These are phyloP conservation scores for Wickerhamomyces bovis DNA, from an alignment of 805 yeast genomes.

Conservation along the genomic window DNA sequence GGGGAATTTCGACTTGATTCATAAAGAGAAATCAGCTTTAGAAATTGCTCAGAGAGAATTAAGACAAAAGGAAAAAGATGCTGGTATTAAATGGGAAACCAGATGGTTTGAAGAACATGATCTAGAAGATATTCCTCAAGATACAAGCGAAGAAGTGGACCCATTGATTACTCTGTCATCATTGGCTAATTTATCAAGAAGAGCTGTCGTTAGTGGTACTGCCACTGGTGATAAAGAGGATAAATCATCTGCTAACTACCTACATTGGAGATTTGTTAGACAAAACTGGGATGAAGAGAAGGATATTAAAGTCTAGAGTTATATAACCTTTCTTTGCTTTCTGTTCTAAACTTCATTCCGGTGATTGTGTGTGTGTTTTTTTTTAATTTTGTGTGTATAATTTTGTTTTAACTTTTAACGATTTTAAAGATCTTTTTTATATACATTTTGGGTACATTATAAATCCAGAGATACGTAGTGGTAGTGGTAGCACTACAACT, in stretches of 20 bases:
- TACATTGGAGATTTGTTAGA: constrained; percentile 67
- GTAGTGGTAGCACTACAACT: too few species aligned
- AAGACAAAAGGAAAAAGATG: constrained; percentile 64
- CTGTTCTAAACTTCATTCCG: not conserved
- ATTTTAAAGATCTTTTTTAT: not conserved
- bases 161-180: constrained; percentile 36
- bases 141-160: constrained; percentile 28
- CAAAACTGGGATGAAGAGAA: constrained; percentile 51
- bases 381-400: not conserved
- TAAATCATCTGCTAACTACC: constrained; percentile 33
- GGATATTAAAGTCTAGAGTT: constrained; percentile 38
- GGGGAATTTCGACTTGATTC: constrained; percentile 72
- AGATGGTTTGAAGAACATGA: constrained; percentile 71
- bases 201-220: constrained; percentile 66
- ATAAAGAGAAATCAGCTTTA: constrained; percentile 65
- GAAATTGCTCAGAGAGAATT: constrained; percentile 83
- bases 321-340: not conserved
- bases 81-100: constrained; percentile 64
- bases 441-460: not conserved
- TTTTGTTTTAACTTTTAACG: not conserved
- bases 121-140: constrained; percentile 25
- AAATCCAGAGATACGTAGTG: not conserved
- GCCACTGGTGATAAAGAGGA: constrained; percentile 50
- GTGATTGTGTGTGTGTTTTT: not conserved
- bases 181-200: constrained; percentile 50